Conservation (phyloP, 2,329 filamentous ascomycete genomes). For the Phyllosticta ampelicida region DNA sequence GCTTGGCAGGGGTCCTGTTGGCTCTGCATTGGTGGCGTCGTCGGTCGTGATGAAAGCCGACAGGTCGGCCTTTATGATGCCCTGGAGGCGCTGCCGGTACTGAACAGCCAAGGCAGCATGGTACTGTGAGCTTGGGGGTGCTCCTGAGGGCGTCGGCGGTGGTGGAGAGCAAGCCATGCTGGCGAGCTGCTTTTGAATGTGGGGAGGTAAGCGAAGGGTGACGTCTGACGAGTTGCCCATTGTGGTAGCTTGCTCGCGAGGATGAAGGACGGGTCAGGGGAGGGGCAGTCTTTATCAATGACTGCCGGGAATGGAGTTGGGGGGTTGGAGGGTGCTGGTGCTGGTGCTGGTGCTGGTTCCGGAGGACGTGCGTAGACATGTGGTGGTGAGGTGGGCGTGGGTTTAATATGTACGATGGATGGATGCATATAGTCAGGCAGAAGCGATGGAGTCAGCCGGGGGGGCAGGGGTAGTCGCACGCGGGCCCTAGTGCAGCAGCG, state of each 20-base stretch:
- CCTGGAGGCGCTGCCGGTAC: constrained; percentile 7
- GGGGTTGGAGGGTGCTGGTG: too few relatives aligned
- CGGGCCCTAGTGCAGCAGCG: too few relatives aligned
- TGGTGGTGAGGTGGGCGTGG: too few relatives aligned
- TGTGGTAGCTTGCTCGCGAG: neutral
- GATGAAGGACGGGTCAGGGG: neutral
- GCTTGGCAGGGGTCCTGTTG: constrained; percentile 3
- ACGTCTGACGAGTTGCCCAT: constrained; percentile 2
- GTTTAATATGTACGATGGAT: too few relatives aligned
- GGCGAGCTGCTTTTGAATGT: constrained; percentile 10
- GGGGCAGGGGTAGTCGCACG: too few relatives aligned
- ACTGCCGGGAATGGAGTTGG: neutral
- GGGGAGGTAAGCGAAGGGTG: constrained; percentile 5
- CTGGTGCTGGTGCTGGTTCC: too few relatives aligned
- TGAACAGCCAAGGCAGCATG: constrained; percentile 2
- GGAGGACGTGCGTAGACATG: too few relatives aligned
- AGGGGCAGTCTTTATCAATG: neutral
- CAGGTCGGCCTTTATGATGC: constrained; percentile 6
- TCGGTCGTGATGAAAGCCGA: neutral
- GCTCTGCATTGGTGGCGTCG: neutral
- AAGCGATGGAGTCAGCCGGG: too few relatives aligned
- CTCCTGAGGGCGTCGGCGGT: neutral
- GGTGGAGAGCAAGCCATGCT: constrained; percentile 2
- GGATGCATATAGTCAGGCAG: too few relatives aligned
- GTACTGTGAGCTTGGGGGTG: constrained; percentile 1